These are phyloP conservation scores for Phytopythium kandeliae DNA, from an alignment of 352 stramenopile species.

Conservation along the genomic window DNA sequence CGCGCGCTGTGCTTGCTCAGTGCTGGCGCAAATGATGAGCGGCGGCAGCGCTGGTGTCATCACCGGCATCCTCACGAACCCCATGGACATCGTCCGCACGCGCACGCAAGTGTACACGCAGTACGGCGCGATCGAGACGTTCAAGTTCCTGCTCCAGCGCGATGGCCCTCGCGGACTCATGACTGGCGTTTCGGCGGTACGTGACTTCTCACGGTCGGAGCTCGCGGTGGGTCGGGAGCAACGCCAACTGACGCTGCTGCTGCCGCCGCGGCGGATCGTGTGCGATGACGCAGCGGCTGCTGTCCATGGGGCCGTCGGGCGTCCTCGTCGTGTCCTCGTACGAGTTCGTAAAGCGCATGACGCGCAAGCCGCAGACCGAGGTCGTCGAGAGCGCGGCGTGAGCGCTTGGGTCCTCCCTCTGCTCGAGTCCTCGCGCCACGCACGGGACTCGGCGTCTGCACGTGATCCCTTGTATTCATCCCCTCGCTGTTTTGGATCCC, in stretches of 20 bases:
- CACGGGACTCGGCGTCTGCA: background rate
- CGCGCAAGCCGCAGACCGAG: slow-evolving; percentile 45
- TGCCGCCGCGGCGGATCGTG: no score
- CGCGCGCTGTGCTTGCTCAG: slow-evolving; percentile 15
- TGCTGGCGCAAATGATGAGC: slow-evolving; percentile 70
- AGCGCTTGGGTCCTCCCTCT: background rate
- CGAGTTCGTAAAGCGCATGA: slow-evolving; percentile 88
- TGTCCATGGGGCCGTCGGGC: slow-evolving; percentile 78
- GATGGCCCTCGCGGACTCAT: slow-evolving; percentile 73
- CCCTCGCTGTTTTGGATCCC: background rate
- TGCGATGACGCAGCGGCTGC: slow-evolving; percentile 38
- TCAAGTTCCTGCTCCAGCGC: slow-evolving; percentile 77
- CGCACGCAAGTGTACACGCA: slow-evolving; percentile 83
- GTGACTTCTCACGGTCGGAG: slow-evolving; percentile 8
- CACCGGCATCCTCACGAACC: slow-evolving; percentile 77
- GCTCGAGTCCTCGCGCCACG: no score
- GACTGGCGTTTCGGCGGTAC: slow-evolving; percentile 73
- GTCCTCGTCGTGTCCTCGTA: slow-evolving; percentile 86
- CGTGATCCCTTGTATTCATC: background rate
- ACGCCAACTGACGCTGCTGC: background rate
- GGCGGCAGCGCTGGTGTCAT: slow-evolving; percentile 74
- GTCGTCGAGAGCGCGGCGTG: slow-evolving; percentile 1
- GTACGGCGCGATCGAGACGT: slow-evolving; percentile 75
- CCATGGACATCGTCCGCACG: slow-evolving; percentile 87
- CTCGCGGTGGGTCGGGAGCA: no score